Percentiles rank a stretch among this genome's conserved stretches.
phyloP scores from a whole-genome alignment of 306 rosid genomes.

The Clitoria ternatea region DNA sequence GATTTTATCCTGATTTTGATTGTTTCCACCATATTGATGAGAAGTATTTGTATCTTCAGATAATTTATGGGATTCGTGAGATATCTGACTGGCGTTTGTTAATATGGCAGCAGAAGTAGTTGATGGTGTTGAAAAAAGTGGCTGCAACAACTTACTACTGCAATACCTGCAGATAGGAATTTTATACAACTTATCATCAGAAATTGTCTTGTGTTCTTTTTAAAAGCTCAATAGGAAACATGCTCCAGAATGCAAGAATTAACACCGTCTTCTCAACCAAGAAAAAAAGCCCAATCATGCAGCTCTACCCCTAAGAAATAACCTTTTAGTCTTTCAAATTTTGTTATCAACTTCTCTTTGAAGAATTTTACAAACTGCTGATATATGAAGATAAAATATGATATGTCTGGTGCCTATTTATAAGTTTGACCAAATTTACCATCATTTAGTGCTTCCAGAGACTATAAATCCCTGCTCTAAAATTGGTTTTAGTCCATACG shows the following conservation, averaged over 20 bases:
- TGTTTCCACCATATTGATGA: constrained; percentile 23
- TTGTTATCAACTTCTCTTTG: background rate
- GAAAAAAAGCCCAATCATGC: background rate
- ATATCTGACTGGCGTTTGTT: constrained; percentile 19
- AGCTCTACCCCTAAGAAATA: background rate
- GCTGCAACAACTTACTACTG: constrained; percentile 39
- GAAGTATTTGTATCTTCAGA: constrained; percentile 28
- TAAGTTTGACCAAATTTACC: constrained; percentile 17
- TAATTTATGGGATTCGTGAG: constrained; percentile 26
- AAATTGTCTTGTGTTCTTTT: background rate
- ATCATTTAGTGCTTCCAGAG: background rate
- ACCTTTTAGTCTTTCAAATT: background rate
- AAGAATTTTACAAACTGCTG: background rate
- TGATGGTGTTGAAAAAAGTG: constrained; percentile 29
- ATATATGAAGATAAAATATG: background rate
- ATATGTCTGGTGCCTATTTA: background rate
- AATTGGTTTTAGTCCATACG: background rate
- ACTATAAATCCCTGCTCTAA: background rate
- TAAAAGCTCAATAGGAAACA: background rate
- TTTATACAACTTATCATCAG: constrained; percentile 3
- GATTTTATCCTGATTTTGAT: constrained; percentile 24
- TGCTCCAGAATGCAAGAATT: background rate
- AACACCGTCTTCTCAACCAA: background rate
- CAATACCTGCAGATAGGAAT: constrained; percentile 52
- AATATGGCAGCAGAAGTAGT: background rate